Conservation (phyloP, 805 yeast genomes). For the Ogataea philodendri region DNA sequence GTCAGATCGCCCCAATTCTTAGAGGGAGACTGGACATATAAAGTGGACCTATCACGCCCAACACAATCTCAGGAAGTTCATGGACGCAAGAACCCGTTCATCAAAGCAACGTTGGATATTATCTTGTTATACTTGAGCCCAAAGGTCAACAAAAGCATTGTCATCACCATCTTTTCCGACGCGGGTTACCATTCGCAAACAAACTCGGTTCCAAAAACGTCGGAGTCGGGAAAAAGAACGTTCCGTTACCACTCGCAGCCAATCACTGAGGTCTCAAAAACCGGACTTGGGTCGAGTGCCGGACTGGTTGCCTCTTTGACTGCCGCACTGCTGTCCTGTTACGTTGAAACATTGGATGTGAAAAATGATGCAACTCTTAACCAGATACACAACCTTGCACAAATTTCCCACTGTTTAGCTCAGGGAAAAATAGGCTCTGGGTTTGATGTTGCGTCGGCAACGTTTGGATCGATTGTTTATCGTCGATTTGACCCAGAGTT, state of each 20-base stretch:
- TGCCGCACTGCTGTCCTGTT: conserved; percentile 59
- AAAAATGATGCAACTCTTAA: conserved; percentile 24
- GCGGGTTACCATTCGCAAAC: conserved; percentile 84
- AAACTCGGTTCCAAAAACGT: conserved; percentile 36
- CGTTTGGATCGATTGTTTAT: conserved; percentile 84
- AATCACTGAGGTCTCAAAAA: conserved; percentile 78
- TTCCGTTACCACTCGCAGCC: conserved; percentile 61
- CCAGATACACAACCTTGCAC: conserved; percentile 79
- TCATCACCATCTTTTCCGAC: conserved; percentile 75
- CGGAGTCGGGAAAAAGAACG: conserved; percentile 36
- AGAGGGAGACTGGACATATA: conserved; percentile 67
- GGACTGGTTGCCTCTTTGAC: conserved; percentile 82
- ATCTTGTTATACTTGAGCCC: conserved; percentile 53
- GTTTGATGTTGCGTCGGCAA: conserved; percentile 95
- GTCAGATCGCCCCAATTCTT: conserved; percentile 76
- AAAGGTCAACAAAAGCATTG: conserved; percentile 32
- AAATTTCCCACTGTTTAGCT: conserved; percentile 87
- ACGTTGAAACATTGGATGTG: conserved; percentile 35
- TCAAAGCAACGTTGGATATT: conserved; percentile 58
- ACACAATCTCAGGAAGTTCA: conserved; percentile 16
- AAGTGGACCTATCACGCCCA: conserved; percentile 23
- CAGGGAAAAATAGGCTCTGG: conserved; percentile 97
- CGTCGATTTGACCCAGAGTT: conserved; percentile 65
- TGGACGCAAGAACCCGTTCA: conserved; percentile 62
- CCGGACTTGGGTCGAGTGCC: conserved; percentile 96